Evolutionary conservation across 2,329 filamentous ascomycete genomes (phyloP).

Genomic region (Diaporthe citriasiana): DNA sequence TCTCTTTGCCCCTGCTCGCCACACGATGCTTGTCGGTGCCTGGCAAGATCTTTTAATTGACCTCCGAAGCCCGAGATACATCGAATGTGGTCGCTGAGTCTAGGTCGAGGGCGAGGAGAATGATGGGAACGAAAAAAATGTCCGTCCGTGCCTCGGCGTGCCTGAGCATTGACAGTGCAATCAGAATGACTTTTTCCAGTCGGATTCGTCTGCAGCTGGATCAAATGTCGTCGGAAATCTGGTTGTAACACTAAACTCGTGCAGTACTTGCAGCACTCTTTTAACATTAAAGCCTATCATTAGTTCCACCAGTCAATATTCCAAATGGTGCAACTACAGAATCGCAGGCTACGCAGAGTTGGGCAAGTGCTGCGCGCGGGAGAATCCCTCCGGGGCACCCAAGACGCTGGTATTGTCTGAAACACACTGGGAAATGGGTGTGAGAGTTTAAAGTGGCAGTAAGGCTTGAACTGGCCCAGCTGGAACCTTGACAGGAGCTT

Average conservation of each 20-base stretch:
- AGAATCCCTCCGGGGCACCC: conserved; percentile 6
- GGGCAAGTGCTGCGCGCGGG: neutral
- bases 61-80: neutral
- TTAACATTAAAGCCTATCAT: conserved; percentile 17
- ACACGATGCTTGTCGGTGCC: neutral
- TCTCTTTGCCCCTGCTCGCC: neutral
- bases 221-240: conserved; percentile 10
- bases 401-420: conserved; percentile 20
- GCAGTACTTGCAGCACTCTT: conserved; percentile 25
- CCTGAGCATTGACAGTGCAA: conserved; percentile 7
- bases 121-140: neutral
- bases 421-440: conserved; percentile 1
- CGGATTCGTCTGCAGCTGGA: conserved; percentile 14
- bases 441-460: neutral
- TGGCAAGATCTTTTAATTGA: neutral
- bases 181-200: conserved; percentile 1
- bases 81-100: neutral
- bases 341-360: neutral
- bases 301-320: neutral
- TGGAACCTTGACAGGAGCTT: conserved; percentile 17
- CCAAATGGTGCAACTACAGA: conserved; percentile 16
- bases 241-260: conserved; percentile 28
- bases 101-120: neutral
- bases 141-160: conserved; percentile 1
- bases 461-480: conserved; percentile 10